These are phyloP conservation scores for Penicillium subrubescens DNA, from an alignment of 495 filamentous ascomycete genomes.

Conservation along the genomic window DNA sequence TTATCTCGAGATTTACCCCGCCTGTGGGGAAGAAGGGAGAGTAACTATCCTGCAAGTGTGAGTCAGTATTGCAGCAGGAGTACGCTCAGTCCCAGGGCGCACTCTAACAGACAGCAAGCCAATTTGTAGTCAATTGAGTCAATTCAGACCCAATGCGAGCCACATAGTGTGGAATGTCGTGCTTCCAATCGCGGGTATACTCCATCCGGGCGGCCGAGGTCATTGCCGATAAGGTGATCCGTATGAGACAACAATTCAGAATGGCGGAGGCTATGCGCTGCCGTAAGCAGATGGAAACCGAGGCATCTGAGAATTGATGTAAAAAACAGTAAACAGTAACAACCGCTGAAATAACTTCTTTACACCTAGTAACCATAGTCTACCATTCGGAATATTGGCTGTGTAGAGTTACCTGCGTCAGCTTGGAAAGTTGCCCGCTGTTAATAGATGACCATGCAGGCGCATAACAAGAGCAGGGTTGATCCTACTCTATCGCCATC, in stretches of 20 bases:
- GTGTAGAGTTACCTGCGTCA: too few relatives aligned
- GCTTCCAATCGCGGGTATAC: not conserved
- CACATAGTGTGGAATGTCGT: not conserved
- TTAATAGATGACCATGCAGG: too few relatives aligned
- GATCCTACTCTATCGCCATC: too few relatives aligned
- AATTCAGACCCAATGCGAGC: not conserved
- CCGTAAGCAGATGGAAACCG: not conserved
- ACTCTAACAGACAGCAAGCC: not conserved
- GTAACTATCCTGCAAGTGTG: not conserved
- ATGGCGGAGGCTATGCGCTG: too few relatives aligned
- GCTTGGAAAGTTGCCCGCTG: too few relatives aligned
- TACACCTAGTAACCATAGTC: too few relatives aligned
- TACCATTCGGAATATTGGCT: too few relatives aligned
- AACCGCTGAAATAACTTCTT: too few relatives aligned
- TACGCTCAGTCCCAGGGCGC: not conserved
- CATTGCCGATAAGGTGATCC: not conserved
- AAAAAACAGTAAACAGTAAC: too few relatives aligned
- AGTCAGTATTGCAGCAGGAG: not conserved
- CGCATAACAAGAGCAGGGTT: too few relatives aligned
- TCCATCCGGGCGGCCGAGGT: slow-evolving; percentile 1
- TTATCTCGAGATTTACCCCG: not conserved
- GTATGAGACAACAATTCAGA: not conserved
- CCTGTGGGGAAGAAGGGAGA: not conserved
- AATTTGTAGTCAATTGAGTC: not conserved
- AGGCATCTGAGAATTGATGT: not conserved